Evolutionary conservation across 108 stramenopile species (phyloP), one percentile per base, ranked within the genome.

Genomic region (Phaeodactylum tricornutum): DNA sequence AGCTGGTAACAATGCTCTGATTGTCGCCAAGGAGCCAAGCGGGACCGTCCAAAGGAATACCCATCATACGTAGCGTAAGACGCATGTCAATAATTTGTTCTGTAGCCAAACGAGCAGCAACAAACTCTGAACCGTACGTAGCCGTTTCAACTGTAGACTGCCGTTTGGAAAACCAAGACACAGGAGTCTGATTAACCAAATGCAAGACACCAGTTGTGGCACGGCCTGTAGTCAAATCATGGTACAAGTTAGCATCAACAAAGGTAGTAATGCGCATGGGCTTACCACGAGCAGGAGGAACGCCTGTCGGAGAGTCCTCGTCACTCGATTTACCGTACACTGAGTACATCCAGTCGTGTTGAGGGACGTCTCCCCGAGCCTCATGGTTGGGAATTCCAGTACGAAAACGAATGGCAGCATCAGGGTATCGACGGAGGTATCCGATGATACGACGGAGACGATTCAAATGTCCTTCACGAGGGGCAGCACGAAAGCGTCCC

Each of bases 1-100:
- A 34, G 24, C 56, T 66, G 28, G 33, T 48, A 22, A 60, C 34
- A 9, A 73, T 67, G 27, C 33, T 42, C 4, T 64, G 17, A 41
- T 72, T 72, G 48, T 73, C 63, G 16, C 71, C 61, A 21, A 43
- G 64, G 12, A 73, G 27, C 14, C 51, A 43, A 0, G 62, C 51
- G 19, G 68, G 56, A 8, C 60, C 70, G 15, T 49, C 23, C 4
- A 70, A 5, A 29, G 57, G 57, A 12, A 59, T n/a, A 22, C 64
- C 65, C 39, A 72, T 43, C 31, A 42, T 43, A 14, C 60, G 48
- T 2, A 66, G 45, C 28, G 61, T 66, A 50, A 57, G 49, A 0
- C 65, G 36, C 4, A 73, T 32, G 0, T 40, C 60, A 0, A 41
- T 3, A 16, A 62, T 43, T 9, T 56, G 16, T 6, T 75, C 68